phyloP scores from a whole-genome alignment of 176 grass and related monocot species.

The Carex myosuroides region DNA sequence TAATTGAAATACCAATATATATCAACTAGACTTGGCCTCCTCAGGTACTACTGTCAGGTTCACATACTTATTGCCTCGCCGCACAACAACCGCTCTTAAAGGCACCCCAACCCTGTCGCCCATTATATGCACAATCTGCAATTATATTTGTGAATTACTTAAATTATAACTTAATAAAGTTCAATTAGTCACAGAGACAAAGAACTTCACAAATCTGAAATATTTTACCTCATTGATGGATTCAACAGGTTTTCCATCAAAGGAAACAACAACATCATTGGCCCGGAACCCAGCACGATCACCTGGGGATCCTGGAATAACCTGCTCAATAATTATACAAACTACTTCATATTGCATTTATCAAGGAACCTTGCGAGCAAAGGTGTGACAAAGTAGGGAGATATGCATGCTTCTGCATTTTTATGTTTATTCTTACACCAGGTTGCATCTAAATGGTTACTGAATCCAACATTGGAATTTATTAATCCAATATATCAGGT shows the following conservation, averaged over 20 bases:
- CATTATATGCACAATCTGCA: constrained; percentile 75
- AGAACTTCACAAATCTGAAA: background rate
- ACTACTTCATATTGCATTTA: background rate
- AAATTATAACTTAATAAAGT: background rate
- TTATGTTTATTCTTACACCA: background rate
- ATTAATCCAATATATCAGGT: background rate
- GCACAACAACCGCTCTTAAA: constrained; percentile 52
- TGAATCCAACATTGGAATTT: background rate
- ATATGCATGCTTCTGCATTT: background rate
- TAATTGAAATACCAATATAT: background rate
- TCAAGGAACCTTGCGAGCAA: background rate
- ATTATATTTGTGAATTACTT: constrained; percentile 1
- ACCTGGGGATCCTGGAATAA: constrained; percentile 68
- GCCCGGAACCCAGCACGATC: constrained; percentile 62
- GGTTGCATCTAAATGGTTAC: background rate
- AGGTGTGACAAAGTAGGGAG: background rate
- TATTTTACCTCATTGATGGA: constrained; percentile 60
- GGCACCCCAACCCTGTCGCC: constrained; percentile 52
- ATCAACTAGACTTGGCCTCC: constrained; percentile 51
- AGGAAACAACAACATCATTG: constrained; percentile 60
- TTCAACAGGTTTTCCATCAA: constrained; percentile 59
- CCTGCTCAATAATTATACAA: constrained; percentile 40
- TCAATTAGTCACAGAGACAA: background rate
- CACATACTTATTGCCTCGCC: constrained; percentile 27
- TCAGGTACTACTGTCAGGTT: constrained; percentile 61